phyloP scores from a whole-genome alignment of 148 eudicot genomes.

The Simmondsia chinensis region DNA sequence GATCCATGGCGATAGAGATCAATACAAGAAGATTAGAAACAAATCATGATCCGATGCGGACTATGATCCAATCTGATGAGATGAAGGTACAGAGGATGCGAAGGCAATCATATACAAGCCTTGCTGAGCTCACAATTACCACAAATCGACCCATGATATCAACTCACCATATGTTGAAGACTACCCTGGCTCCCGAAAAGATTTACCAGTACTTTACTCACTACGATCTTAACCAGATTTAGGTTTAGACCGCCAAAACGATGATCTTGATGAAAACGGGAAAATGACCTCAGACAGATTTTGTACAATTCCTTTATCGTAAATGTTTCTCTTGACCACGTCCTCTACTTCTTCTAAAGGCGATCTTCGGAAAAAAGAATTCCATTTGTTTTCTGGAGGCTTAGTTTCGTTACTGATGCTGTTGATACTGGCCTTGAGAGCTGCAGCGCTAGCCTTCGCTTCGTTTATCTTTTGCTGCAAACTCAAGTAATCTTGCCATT shows the following conservation, averaged over 20 bases:
- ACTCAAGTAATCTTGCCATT: conserved; percentile 79
- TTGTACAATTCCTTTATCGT: conserved; percentile 55
- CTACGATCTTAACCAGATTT: conserved; percentile 52
- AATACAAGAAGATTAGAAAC: too few species aligned
- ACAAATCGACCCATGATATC: too few species aligned
- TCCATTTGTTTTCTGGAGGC: conserved; percentile 77
- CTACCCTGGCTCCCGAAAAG: too few species aligned
- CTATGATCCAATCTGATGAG: too few species aligned
- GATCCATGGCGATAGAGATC: too few species aligned
- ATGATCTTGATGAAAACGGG: conserved; percentile 64
- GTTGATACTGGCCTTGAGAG: conserved; percentile 53
- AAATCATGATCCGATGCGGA: too few species aligned
- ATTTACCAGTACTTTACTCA: too few species aligned
- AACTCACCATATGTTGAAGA: too few species aligned
- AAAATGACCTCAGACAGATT: conserved; percentile 57
- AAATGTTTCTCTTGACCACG: conserved; percentile 44
- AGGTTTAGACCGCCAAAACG: conserved; percentile 37
- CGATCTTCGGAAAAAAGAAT: conserved; percentile 57
- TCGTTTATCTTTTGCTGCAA: conserved; percentile 65
- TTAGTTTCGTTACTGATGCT: conserved; percentile 40
- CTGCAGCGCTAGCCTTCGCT: conserved; percentile 66
- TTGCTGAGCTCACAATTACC: too few species aligned
- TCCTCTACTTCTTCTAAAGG: conserved; percentile 38
- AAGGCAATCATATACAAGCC: too few species aligned
- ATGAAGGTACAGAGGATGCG: too few species aligned